Evolutionary conservation across 139 green algal genomes (phyloP).

Genomic region (Chlamydomonas sphaeroides): DNA sequence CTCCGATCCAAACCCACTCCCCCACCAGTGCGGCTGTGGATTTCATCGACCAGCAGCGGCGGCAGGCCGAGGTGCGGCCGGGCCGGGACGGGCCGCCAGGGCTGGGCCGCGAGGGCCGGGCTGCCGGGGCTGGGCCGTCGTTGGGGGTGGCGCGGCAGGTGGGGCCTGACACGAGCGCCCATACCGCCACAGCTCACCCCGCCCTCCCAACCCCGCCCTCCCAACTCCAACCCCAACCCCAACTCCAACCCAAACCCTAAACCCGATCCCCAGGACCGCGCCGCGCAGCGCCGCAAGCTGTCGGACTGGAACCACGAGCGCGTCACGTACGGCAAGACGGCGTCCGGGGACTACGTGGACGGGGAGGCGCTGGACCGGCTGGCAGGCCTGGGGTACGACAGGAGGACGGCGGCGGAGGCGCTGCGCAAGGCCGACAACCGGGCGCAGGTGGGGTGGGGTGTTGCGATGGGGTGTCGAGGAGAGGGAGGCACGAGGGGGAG

Average conservation of each 20-base stretch:
- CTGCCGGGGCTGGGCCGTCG: neutral
- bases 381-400: slow-evolving; percentile 23
- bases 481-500: neutral
- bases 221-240: no score
- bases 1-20: no score
- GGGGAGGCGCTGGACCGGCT: slow-evolving; percentile 52
- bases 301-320: slow-evolving; percentile 33
- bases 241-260: no score
- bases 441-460: neutral
- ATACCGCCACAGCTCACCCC: no score
- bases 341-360: slow-evolving; percentile 56
- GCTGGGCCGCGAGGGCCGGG: no score
- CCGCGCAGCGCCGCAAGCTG: neutral
- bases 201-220: no score
- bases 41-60: slow-evolving; percentile 65
- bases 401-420: slow-evolving; percentile 49
- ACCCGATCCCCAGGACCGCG: neutral
- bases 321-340: slow-evolving; percentile 27
- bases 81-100: no score
- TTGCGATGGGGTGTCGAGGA: neutral
- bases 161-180: neutral
- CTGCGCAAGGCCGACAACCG: slow-evolving; percentile 43
- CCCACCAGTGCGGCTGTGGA: slow-evolving; percentile 46
- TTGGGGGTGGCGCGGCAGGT: neutral
- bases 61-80: slow-evolving; percentile 28